Base-by-base conservation (phyloP, 257 asterid species). In the Solanum arcanum region DNA sequence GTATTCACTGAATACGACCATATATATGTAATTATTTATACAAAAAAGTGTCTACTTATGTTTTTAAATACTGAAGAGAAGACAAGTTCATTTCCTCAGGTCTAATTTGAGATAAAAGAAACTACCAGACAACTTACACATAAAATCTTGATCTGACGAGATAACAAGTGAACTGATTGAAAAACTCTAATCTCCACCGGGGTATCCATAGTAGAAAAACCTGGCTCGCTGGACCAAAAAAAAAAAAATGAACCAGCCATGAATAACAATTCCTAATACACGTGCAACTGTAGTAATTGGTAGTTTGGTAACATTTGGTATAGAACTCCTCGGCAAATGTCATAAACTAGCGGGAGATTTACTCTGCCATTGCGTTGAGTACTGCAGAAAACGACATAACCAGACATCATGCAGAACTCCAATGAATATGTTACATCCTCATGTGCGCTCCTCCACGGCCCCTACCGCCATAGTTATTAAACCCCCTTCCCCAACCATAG, bases 401-500 rank as follows among this genome's bases (percentile, higher is more conserved):
- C 83, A 83, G 87, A 72, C 86, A 88, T 82, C 85, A 42, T 18
- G 80, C 47, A 77, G 49, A 29, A 62, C 83, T 73, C 83, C 59
- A 29, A 78, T 3, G 44, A 29, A 80, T 47, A 27, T 2, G 27
- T 76, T 84, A 88, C 87, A 92, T 90, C 87, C 88, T 86, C 35
- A 21, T 87, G 83, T 90, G 89, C 87, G 93, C 92, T 39, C 96
- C 95, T 33, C 96, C 95, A 52, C 90, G 94, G 14, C 92, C 95
- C 89, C 94, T 90, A 46, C 91, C 84, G 29, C 91, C 88, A 60
- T 91, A 86, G 89, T 91, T 88, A 82, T 92, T 88, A 78, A 91
- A 87, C 37, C 93, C 98, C 90, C 95, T 91, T 86, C 93, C 94
- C 92, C 95, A 87, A 83, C 89, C 86, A 89, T 87, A 89, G 84